These are phyloP conservation scores for Suillus lakei DNA, from an alignment of 768 basidiomycete genomes.

Conservation along the genomic window DNA sequence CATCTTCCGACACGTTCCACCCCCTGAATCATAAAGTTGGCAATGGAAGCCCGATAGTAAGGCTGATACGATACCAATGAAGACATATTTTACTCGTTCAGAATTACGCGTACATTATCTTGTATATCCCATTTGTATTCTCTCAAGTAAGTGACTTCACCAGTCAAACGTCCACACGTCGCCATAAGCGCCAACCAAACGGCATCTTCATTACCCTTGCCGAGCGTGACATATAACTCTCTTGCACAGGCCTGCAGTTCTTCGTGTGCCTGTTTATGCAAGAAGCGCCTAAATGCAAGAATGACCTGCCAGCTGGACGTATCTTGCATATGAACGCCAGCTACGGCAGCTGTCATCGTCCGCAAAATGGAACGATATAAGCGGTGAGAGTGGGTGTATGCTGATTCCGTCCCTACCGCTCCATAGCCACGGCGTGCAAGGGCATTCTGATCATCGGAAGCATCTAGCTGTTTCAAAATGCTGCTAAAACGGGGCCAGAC, in stretches of 20 bases:
- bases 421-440: slow-evolving; percentile 58
- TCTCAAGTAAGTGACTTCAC: slow-evolving; percentile 53
- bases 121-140: slow-evolving; percentile 68
- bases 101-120: slow-evolving; percentile 38
- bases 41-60: neutral
- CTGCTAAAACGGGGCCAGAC: slow-evolving; percentile 84
- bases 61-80: slow-evolving; percentile 4
- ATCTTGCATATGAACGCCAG: slow-evolving; percentile 73
- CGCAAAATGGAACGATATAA: slow-evolving; percentile 76
- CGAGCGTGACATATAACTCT: slow-evolving; percentile 65
- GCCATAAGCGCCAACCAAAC: slow-evolving; percentile 80
- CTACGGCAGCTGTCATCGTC: slow-evolving; percentile 71
- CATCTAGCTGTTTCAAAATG: slow-evolving; percentile 63
- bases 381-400: slow-evolving; percentile 82
- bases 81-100: slow-evolving; percentile 31
- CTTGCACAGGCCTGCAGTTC: slow-evolving; percentile 75
- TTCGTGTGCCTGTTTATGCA: slow-evolving; percentile 66
- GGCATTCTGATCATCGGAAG: slow-evolving; percentile 69
- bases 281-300: slow-evolving; percentile 75
- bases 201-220: slow-evolving; percentile 70
- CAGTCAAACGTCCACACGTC: slow-evolving; percentile 49
- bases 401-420: slow-evolving; percentile 64
- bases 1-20: slow-evolving; percentile 70
- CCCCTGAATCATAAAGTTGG: slow-evolving; percentile 26
- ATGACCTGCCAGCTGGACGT: slow-evolving; percentile 81